Percentiles rank a stretch among this genome's conserved stretches.
Evolutionary conservation across 2,329 filamentous ascomycete species (phyloP).

Genomic region (Apiospora saccharicola): DNA sequence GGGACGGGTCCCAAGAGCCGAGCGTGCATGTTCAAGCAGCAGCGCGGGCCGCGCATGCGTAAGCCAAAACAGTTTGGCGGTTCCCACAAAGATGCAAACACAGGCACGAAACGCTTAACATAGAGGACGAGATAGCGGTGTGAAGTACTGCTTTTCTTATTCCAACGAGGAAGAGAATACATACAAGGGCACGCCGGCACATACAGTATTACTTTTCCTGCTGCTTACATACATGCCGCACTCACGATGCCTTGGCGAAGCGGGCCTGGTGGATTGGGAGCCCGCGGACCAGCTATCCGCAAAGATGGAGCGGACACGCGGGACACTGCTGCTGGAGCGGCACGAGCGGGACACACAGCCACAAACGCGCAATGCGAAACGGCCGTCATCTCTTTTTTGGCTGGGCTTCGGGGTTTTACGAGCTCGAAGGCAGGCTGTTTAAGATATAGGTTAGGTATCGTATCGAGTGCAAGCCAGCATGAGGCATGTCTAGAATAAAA

Average conservation of each 20-base stretch:
- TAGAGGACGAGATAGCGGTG: background rate
- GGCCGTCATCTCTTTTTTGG: conserved; percentile 16
- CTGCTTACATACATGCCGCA: background rate
- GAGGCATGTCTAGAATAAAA: background rate
- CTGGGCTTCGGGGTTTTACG: background rate
- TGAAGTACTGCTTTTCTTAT: conserved; percentile 3
- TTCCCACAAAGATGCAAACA: background rate
- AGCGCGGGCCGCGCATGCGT: background rate
- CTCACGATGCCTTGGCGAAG: conserved; percentile 9
- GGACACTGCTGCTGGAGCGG: background rate
- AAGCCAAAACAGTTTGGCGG: background rate
- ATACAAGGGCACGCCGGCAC: background rate
- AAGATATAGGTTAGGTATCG: background rate
- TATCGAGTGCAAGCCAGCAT: background rate
- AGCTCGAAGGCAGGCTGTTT: background rate
- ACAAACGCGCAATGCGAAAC: conserved; percentile 11
- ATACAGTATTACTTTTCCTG: background rate
- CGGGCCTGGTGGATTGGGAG: background rate
- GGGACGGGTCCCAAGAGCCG: background rate
- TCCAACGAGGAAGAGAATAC: background rate
- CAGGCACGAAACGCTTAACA: background rate
- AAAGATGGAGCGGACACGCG: background rate
- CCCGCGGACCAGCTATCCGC: background rate
- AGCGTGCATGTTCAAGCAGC: background rate
- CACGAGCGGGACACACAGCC: conserved; percentile 5